Percentiles rank a stretch among this genome's conserved stretches.
phyloP scores from a whole-genome alignment of 148 eudicot genomes.

The Chenopodium suecicum region DNA sequence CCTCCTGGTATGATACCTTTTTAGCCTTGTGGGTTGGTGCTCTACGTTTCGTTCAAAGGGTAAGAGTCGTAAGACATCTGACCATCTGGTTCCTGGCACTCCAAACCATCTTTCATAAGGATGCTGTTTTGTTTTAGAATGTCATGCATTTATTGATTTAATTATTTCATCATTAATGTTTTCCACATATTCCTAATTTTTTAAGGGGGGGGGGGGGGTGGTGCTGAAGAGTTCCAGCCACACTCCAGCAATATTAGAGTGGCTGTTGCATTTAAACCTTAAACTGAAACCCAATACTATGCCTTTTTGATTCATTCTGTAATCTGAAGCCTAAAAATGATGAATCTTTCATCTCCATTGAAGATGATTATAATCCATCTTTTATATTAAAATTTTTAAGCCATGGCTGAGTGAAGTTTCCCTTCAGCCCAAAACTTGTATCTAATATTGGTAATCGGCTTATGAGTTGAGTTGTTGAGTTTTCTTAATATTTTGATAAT shows the following conservation, averaged over 20 bases:
- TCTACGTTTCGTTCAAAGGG: conserved; percentile 93
- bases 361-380: neutral
- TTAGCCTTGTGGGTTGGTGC: conserved; percentile 92
- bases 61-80: conserved; percentile 27
- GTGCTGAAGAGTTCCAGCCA: neutral
- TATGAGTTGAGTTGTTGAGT: neutral
- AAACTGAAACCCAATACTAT: neutral
- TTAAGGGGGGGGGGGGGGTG: neutral
- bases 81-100: conserved; percentile 10
- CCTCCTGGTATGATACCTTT: conserved; percentile 82
- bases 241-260: neutral
- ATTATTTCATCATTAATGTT: neutral
- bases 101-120: neutral
- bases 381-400: neutral
- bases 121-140: neutral
- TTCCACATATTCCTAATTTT: neutral
- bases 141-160: neutral
- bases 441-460: neutral
- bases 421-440: neutral
- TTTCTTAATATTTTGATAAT: neutral
- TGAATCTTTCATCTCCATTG: neutral
- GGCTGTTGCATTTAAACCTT: neutral
- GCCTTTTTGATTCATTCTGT: neutral
- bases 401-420: neutral
- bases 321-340: neutral